phyloP scores from a whole-genome alignment of 2,329 filamentous ascomycete genomes.

The Stemphylium lycopersici region DNA sequence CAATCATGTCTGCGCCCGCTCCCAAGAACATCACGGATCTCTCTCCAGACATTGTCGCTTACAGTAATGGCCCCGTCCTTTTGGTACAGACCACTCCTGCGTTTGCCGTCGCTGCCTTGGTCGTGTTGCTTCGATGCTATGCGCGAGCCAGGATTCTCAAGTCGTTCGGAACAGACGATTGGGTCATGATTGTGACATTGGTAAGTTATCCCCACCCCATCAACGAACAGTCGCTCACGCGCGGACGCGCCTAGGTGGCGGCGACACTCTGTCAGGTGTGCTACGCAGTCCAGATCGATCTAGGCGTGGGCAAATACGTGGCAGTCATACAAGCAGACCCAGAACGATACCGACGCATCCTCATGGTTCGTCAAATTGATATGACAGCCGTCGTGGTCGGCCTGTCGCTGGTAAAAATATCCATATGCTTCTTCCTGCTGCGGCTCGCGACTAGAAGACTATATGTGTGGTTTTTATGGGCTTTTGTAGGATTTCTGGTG shows the following conservation, averaged over 20 bases:
- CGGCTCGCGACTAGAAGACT: slow-evolving; percentile 47
- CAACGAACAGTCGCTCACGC: too few species aligned
- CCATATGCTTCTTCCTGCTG: slow-evolving; percentile 55
- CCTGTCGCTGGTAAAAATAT: slow-evolving; percentile 56
- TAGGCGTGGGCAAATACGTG: slow-evolving; percentile 50
- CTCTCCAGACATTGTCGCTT: slow-evolving; percentile 17
- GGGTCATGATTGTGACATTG: slow-evolving; percentile 52
- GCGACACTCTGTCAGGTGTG: too few species aligned
- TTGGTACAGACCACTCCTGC: slow-evolving; percentile 23
- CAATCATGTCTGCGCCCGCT: too few species aligned
- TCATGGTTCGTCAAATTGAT: slow-evolving; percentile 53
- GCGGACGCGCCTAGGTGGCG: too few species aligned
- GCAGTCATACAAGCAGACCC: slow-evolving; percentile 41
- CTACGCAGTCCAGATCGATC: slow-evolving; percentile 37
- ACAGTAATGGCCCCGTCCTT: slow-evolving; percentile 34
- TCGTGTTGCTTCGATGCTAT: slow-evolving; percentile 53
- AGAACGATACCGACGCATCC: slow-evolving; percentile 44
- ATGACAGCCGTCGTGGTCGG: slow-evolving; percentile 56
- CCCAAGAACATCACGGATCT: too few species aligned
- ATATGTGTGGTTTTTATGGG: slow-evolving; percentile 51
- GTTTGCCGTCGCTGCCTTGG: slow-evolving; percentile 47
- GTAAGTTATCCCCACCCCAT: slow-evolving; percentile 33
- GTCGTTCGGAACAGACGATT: slow-evolving; percentile 59
- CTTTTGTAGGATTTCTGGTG: slow-evolving; percentile 53
- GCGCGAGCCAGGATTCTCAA: slow-evolving; percentile 57